A percentile compares a stretch with the other conserved stretches of the same genome.
phyloP scores from a whole-genome alignment of 2,329 filamentous ascomycete species.

The Amphichorda felina region DNA sequence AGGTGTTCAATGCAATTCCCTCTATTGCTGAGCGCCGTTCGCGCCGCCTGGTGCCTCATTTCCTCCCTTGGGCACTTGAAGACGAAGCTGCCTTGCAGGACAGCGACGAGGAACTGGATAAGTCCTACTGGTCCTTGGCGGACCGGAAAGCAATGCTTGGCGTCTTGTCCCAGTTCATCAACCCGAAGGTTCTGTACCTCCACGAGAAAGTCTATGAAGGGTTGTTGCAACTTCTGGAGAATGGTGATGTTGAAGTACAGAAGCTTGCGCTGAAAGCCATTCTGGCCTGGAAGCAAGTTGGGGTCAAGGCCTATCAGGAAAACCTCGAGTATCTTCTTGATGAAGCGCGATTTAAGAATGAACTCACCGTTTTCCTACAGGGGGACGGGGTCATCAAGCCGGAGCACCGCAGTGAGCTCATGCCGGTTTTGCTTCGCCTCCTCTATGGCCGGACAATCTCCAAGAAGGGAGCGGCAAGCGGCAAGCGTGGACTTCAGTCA shows the following conservation, averaged over 20 bases:
- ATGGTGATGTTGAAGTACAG: slow-evolving; percentile 85
- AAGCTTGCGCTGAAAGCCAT: slow-evolving; percentile 75
- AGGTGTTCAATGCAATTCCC: slow-evolving; percentile 63
- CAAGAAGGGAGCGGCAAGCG: slow-evolving; percentile 64
- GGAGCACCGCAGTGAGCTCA: slow-evolving; percentile 59
- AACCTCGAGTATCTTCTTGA: slow-evolving; percentile 80
- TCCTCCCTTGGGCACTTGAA: slow-evolving; percentile 66
- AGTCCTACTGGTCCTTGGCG: slow-evolving; percentile 53
- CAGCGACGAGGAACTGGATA: slow-evolving; percentile 20
- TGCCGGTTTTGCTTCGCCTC: slow-evolving; percentile 78
- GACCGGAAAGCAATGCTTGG: slow-evolving; percentile 77
- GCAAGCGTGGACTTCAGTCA: slow-evolving; percentile 69
- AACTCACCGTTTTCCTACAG: slow-evolving; percentile 80
- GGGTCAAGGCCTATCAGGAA: slow-evolving; percentile 68
- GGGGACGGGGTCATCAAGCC: slow-evolving; percentile 60
- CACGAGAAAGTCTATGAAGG: slow-evolving; percentile 64
- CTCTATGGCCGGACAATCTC: slow-evolving; percentile 85
- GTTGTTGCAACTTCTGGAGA: slow-evolving; percentile 64
- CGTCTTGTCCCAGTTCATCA: slow-evolving; percentile 75
- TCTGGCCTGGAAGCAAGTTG: slow-evolving; percentile 76
- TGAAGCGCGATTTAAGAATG: slow-evolving; percentile 84
- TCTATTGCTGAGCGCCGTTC: slow-evolving; percentile 76
- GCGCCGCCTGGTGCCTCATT: slow-evolving; percentile 71
- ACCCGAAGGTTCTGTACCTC: slow-evolving; percentile 74
- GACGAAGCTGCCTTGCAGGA: slow-evolving; percentile 26